Evolutionary conservation across 2,329 filamentous ascomycete species (phyloP).

Genomic region (Hypoxylon sp.): DNA sequence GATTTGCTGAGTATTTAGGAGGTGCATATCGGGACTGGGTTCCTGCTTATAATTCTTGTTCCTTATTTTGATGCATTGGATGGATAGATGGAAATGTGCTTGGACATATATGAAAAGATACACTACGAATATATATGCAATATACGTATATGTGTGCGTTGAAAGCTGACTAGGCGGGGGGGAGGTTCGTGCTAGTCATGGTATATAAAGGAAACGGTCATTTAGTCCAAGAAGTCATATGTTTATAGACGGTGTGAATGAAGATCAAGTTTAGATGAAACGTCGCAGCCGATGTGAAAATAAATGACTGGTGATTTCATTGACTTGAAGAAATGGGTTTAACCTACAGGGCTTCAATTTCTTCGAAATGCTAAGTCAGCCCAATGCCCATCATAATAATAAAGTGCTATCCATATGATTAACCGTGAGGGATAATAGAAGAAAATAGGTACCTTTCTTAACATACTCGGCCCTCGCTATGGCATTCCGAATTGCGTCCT

Average conservation of each 20-base stretch:
- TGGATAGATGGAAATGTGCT: conserved; percentile 20
- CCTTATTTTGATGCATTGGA: conserved; percentile 23
- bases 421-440: neutral
- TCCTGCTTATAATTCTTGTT: conserved; percentile 34
- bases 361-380: conserved; percentile 60
- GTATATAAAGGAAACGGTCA: conserved; percentile 35
- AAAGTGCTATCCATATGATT: neutral
- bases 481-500: conserved; percentile 80
- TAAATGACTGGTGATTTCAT: neutral
- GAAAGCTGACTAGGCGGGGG: conserved; percentile 21
- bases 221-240: conserved; percentile 24
- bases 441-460: conserved; percentile 77
- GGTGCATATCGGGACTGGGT: conserved; percentile 32
- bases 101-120: conserved; percentile 28
- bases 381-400: neutral
- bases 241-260: conserved; percentile 41
- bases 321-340: conserved; percentile 2
- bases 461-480: conserved; percentile 88
- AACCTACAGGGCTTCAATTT: conserved; percentile 91
- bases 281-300: conserved; percentile 1
- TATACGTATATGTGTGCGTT: conserved; percentile 22
- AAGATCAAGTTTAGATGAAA: conserved; percentile 26
- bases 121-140: conserved; percentile 33
- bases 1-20: neutral
- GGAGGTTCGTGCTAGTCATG: conserved; percentile 20